Base-by-base conservation (phyloP, 2,329 filamentous ascomycete genomes). In the Leptographium lundbergii region DNA sequence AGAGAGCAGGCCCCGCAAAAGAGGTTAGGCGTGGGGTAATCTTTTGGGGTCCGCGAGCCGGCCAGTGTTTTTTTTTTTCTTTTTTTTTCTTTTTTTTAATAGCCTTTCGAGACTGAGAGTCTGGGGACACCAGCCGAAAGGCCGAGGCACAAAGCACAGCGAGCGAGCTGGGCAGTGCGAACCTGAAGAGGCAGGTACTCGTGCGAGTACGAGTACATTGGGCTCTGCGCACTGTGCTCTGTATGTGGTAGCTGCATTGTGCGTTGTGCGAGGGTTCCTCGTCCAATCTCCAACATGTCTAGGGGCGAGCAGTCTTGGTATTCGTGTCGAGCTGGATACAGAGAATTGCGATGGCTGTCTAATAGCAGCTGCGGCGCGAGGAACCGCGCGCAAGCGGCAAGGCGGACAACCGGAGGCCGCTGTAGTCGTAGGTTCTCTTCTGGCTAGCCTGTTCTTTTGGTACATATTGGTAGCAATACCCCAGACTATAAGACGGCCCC, bases 111-210 rank as follows among this genome's bases (percentile, higher is more conserved):
- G n/a, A 13, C 6, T 1, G 47, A 22, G 9, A 50, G 22, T 45
- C 42, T 45, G 42, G 13, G 47, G 13, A 17, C 36, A 17, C 36
- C 27, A 60, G 60, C 62, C 62, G 62, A 63, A 59, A 53, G 62
- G 51, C 62, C 62, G 61, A 62, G 62, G 62, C 62, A 63, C 45
- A 19, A n/a, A n/a, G 22, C 17, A 47, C 42, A 19, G 42, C 42
- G 14, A 17, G 36, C 17, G 36, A 17, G 36, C 14, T 39, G 36
- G 36, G 36, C 36, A 39, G 32, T 34, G 32, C 32, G 32, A 34
- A 9, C 32, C 9, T 34, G 32, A 34, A 34, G 32, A 34, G 32
- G 32, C 32, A 34, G 9, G 32, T 34, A 34, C 6, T 9, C 32
- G 32, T 29, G 27, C 27, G 27, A 29, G 27, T 29, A 29, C 27